Percentiles rank a stretch among this genome's conserved stretches.
These are phyloP conservation scores for Leccinum subtestaceum DNA, from an alignment of 768 basidiomycete genomes.

Conservation along the genomic window DNA sequence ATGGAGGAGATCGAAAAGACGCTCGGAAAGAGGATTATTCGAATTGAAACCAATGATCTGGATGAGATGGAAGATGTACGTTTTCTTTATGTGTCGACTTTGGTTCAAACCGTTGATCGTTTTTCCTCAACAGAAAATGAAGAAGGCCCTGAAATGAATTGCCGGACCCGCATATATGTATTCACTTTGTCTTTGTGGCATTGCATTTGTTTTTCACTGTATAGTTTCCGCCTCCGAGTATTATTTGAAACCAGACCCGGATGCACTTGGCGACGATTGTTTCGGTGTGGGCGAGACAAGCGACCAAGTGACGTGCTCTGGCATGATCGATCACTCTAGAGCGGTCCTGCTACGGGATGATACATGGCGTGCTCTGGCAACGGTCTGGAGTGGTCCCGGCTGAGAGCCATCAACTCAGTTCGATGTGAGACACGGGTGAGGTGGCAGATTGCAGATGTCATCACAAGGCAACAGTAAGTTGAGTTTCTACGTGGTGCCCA, in stretches of 20 bases:
- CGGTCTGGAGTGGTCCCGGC: too few relatives aligned
- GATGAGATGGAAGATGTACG: conserved; percentile 92
- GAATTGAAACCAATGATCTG: conserved; percentile 85
- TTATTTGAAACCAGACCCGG: neutral
- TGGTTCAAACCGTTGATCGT: neutral
- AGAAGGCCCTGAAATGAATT: conserved; percentile 66
- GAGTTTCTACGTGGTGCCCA: neutral
- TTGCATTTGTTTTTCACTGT: neutral
- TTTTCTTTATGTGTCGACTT: conserved; percentile 9
- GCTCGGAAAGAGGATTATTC: conserved; percentile 73
- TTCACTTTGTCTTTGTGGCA: neutral
- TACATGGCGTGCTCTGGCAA: too few relatives aligned
- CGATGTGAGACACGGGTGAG: neutral
- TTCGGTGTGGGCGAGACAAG: neutral
- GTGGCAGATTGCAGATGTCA: neutral
- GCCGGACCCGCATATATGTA: neutral
- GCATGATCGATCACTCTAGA: neutral
- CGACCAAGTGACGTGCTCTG: neutral
- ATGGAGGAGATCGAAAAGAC: conserved; percentile 87
- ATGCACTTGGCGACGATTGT: neutral
- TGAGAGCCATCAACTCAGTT: too few relatives aligned
- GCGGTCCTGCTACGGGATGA: too few relatives aligned
- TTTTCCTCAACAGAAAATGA: conserved; percentile 61
- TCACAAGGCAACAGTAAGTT: neutral
- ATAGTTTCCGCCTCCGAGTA: neutral